Evolutionary conservation across 106 monocot species (phyloP).

Genomic region (Narthecium ossifragum): DNA sequence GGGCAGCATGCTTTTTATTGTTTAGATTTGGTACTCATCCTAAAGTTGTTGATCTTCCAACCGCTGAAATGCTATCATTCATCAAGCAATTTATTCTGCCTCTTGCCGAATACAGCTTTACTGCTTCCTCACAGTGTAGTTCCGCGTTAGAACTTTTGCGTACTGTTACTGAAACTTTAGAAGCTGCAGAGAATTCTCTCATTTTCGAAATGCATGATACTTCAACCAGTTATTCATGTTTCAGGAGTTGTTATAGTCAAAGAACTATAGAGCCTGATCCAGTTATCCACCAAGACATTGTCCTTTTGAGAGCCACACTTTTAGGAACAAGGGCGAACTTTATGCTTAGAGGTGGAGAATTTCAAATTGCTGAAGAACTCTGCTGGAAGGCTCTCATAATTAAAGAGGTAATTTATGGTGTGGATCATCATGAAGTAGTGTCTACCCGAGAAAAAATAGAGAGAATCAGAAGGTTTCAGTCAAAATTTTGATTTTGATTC

Average conservation of each 20-base stretch:
- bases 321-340: conserved; percentile 78
- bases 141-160: conserved; percentile 66
- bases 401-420: too few species aligned
- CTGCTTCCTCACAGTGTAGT: conserved; percentile 68
- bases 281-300: conserved; percentile 66
- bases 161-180: conserved; percentile 55
- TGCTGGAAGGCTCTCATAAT: conserved; percentile 69
- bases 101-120: conserved; percentile 60
- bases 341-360: conserved; percentile 69
- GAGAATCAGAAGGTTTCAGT: too few species aligned
- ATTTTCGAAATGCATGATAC: conserved; percentile 41
- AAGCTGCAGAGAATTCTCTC: conserved; percentile 49
- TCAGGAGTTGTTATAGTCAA: too few species aligned
- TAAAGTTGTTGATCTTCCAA: too few species aligned
- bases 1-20: too few species aligned
- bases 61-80: too few species aligned
- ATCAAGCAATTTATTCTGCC: conserved; percentile 54
- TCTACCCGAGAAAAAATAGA: too few species aligned
- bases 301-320: conserved; percentile 55
- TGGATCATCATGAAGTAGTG: too few species aligned
- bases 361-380: conserved; percentile 61
- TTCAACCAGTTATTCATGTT: conserved; percentile 37
- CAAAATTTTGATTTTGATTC: too few species aligned
- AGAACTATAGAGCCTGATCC: conserved; percentile 26
- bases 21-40: too few species aligned